Conservation (phyloP, 1,139 yeast species). For the Pneumocystis oryctolagi region DNA sequence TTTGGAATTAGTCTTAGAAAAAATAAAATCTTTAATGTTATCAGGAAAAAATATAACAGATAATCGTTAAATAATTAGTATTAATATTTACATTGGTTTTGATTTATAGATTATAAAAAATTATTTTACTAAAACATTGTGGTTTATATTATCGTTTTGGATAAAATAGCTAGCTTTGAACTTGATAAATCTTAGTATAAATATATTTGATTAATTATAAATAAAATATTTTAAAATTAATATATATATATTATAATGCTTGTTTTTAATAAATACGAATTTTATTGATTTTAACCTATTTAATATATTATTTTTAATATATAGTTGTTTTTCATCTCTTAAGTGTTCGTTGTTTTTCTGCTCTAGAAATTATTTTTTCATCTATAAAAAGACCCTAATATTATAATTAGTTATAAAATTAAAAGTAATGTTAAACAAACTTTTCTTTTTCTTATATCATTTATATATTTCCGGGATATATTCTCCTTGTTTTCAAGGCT, state of each 20-base stretch:
- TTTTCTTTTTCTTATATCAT: conserved; percentile 62
- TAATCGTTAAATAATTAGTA: not conserved
- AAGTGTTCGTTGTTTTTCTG: conserved; percentile 83
- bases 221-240: too few relatives aligned
- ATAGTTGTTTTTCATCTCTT: conserved; percentile 24
- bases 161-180: not conserved
- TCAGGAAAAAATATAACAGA: conserved; percentile 32
- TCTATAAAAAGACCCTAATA: conserved; percentile 61
- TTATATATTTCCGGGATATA: conserved; percentile 75
- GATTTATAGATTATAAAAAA: not conserved
- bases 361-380: conserved; percentile 76
- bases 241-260: too few relatives aligned
- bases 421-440: not conserved
- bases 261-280: too few relatives aligned
- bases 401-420: not conserved
- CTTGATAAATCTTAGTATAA: too few relatives aligned
- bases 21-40: conserved; percentile 78
- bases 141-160: not conserved
- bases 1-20: conserved; percentile 64
- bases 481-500: conserved; percentile 87
- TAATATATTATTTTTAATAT: not conserved
- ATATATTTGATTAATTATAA: not conserved
- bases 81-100: not conserved
- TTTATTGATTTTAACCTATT: not conserved
- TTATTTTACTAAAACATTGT: not conserved